Evolutionary conservation across 768 basidiomycete species (phyloP).

Genomic region (Hygrophoropsis aurantiaca): DNA sequence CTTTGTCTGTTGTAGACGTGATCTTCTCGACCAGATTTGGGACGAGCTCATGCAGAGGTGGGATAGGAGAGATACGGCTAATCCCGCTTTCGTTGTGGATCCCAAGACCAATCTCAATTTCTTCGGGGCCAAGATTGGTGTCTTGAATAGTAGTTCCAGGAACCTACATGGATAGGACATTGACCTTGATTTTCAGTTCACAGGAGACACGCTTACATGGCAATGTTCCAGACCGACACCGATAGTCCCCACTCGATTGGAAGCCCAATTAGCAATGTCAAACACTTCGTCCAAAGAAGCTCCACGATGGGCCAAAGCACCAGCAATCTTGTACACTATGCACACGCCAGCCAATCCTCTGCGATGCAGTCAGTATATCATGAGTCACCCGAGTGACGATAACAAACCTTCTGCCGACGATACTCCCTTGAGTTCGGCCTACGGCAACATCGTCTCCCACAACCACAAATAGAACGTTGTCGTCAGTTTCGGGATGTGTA

Average conservation of each 20-base stretch:
- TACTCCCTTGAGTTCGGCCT: slow-evolving; percentile 72
- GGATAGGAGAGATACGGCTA: slow-evolving; percentile 65
- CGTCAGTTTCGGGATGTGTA: slow-evolving; percentile 62
- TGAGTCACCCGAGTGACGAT: background rate
- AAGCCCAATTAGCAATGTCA: slow-evolving; percentile 60
- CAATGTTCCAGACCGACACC: slow-evolving; percentile 89
- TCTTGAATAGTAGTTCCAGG: slow-evolving; percentile 68
- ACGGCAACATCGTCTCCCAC: slow-evolving; percentile 93
- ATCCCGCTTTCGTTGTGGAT: slow-evolving; percentile 90
- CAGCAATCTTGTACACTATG: slow-evolving; percentile 88
- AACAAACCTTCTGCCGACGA: slow-evolving; percentile 75
- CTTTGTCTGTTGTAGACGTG: slow-evolving; percentile 69
- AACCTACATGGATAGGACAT: slow-evolving; percentile 44
- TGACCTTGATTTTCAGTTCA: background rate
- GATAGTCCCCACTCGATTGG: slow-evolving; percentile 73
- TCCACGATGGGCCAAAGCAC: slow-evolving; percentile 72
- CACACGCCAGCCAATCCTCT: slow-evolving; percentile 84
- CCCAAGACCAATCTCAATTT: slow-evolving; percentile 89
- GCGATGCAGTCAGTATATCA: background rate
- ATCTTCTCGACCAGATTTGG: slow-evolving; percentile 69
- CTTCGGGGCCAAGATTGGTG: slow-evolving; percentile 54
- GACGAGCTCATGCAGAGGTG: slow-evolving; percentile 68
- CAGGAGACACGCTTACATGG: slow-evolving; percentile 51
- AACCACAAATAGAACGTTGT: slow-evolving; percentile 71
- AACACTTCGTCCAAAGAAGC: slow-evolving; percentile 70